Conservation (phyloP, 2,329 filamentous ascomycete genomes). For the Fusarium sororula region DNA sequence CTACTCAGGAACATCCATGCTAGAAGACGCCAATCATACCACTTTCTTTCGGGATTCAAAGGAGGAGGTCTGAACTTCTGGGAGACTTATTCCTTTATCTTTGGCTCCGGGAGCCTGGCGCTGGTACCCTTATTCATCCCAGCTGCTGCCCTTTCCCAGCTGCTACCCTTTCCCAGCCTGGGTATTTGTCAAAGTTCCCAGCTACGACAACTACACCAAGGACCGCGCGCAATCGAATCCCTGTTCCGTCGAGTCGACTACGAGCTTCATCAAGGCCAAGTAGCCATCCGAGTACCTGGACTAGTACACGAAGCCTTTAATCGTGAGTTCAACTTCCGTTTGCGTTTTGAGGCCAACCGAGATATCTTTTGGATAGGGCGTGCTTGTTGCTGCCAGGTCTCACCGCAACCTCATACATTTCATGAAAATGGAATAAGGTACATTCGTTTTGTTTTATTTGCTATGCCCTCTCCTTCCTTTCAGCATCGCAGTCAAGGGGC, state of each 20-base stretch:
- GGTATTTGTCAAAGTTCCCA: neutral
- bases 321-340: neutral
- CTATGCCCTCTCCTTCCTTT: neutral
- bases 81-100: neutral
- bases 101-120: no score
- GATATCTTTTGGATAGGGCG: neutral
- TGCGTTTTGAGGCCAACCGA: neutral
- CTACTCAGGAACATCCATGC: neutral
- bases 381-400: neutral
- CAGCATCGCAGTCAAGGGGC: neutral
- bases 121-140: neutral
- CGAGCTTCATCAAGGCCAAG: neutral
- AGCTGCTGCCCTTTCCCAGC: no score
- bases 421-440: neutral
- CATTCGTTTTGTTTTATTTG: neutral
- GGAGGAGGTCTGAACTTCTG: neutral
- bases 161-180: no score
- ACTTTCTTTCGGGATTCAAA: neutral
- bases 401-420: neutral
- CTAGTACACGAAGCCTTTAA: fast-evolving
- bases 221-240: fast-evolving
- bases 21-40: neutral
- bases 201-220: neutral
- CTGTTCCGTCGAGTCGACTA: neutral
- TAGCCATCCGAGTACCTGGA: neutral